Percentiles rank a stretch among this genome's conserved stretches.
Evolutionary conservation across 495 filamentous ascomycete species (phyloP).

Genomic region (Neurospora sp.): DNA sequence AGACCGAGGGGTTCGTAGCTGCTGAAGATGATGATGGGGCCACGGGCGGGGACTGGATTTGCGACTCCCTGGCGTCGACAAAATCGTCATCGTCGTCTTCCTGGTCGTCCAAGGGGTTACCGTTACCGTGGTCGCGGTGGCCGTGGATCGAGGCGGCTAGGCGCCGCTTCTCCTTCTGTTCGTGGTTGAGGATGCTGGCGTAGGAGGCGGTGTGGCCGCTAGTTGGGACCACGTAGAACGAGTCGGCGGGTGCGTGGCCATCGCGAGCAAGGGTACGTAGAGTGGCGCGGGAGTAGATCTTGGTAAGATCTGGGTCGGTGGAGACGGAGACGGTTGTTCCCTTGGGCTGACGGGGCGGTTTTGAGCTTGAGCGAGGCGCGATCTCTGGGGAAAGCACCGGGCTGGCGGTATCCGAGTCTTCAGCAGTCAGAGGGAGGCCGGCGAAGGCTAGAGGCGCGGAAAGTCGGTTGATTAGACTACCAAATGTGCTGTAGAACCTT

Average conservation of each 20-base stretch:
- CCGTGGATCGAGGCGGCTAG: conserved; percentile 28
- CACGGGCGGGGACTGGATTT: conserved; percentile 5
- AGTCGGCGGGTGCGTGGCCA: conserved; percentile 53
- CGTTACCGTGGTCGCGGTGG: conserved; percentile 13
- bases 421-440: conserved; percentile 64
- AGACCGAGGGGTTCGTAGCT: conserved; percentile 11
- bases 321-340: conserved; percentile 1
- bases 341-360: conserved; percentile 28
- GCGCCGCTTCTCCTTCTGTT: conserved; percentile 52
- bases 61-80: conserved; percentile 75
- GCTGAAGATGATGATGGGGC: background rate
- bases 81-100: conserved; percentile 62
- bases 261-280: conserved; percentile 51
- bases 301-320: conserved; percentile 62
- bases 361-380: conserved; percentile 10
- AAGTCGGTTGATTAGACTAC: conserved; percentile 67
- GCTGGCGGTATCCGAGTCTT: conserved; percentile 34
- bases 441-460: conserved; percentile 88
- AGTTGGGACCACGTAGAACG: conserved; percentile 90
- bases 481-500: conserved; percentile 82
- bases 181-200: conserved; percentile 70
- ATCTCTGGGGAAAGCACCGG: conserved; percentile 7
- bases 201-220: conserved; percentile 85
- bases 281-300: conserved; percentile 70
- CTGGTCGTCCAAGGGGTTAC: conserved; percentile 44